phyloP scores from a whole-genome alignment of 176 grass and related monocot species.

The Phyllostachys edulis region DNA sequence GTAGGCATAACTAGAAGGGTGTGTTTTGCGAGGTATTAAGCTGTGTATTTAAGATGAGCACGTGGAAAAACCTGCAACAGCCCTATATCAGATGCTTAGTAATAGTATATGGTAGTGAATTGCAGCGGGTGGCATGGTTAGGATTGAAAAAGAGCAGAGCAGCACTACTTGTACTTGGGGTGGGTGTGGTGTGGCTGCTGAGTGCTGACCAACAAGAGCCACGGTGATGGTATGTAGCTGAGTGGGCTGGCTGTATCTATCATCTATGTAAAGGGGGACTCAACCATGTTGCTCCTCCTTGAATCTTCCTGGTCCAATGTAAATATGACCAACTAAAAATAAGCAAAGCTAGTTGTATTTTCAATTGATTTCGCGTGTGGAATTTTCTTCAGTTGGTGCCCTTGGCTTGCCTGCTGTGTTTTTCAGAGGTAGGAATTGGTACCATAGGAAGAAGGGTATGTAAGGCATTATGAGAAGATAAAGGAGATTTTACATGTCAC shows the following conservation, averaged over 20 bases:
- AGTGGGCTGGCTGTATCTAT: not conserved
- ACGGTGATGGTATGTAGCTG: constrained; percentile 9
- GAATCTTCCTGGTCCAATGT: constrained; percentile 19
- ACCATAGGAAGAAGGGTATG: not conserved
- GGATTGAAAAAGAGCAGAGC: not conserved
- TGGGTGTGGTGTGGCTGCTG: not conserved
- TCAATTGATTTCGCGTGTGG: not conserved
- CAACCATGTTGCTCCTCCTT: not conserved
- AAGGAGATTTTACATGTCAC: not conserved
- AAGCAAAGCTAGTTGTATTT: not conserved
- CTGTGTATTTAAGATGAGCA: not conserved
- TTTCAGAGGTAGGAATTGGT: not conserved
- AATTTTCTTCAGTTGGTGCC: not conserved
- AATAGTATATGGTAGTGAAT: constrained; percentile 1
- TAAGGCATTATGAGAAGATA: not conserved
- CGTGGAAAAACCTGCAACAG: not conserved
- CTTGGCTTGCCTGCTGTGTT: not conserved
- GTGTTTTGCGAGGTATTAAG: not conserved
- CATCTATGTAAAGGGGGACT: not conserved
- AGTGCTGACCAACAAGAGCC: not conserved
- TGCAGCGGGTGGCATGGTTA: not conserved
- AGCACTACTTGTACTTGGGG: not conserved
- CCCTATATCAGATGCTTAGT: not conserved
- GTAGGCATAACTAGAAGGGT: constrained; percentile 1
- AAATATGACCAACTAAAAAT: constrained; percentile 25